Evolutionary conservation across 495 filamentous ascomycete genomes (phyloP).

Genomic region (Hypoxylon fragiforme): DNA sequence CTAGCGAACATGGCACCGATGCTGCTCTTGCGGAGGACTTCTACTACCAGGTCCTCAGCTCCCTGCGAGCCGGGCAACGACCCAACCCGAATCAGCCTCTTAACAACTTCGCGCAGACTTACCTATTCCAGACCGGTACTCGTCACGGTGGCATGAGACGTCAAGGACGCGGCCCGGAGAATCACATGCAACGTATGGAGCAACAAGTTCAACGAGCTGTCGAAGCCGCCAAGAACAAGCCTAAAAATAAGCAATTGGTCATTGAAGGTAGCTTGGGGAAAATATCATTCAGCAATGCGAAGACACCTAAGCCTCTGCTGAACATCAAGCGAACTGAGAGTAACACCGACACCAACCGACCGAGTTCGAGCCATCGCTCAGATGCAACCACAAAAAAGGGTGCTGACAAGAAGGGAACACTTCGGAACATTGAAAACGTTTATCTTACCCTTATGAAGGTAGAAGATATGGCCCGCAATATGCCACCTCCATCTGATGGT

Average conservation of each 20-base stretch:
- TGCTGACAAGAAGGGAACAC: conserved; percentile 77
- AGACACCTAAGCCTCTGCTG: conserved; percentile 89
- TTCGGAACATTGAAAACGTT: conserved; percentile 82
- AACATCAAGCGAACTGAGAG: conserved; percentile 92
- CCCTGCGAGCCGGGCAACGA: conserved; percentile 84
- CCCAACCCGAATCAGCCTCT: conserved; percentile 88
- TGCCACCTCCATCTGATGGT: conserved; percentile 68
- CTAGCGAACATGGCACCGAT: conserved; percentile 77
- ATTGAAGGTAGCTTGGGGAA: conserved; percentile 98
- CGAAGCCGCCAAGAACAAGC: conserved; percentile 93
- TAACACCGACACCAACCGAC: conserved; percentile 52
- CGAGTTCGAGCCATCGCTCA: conserved; percentile 54
- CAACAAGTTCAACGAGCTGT: conserved; percentile 97
- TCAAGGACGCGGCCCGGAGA: conserved; percentile 79
- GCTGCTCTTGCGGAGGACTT: conserved; percentile 87
- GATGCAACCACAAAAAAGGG: conserved; percentile 48
- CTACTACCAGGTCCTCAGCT: conserved; percentile 96
- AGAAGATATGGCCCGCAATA: conserved; percentile 91
- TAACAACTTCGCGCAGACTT: conserved; percentile 96
- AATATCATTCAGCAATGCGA: conserved; percentile 98
- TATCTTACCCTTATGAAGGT: conserved; percentile 87
- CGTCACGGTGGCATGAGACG: conserved; percentile 71
- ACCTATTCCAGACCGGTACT: conserved; percentile 88
- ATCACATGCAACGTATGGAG: conserved; percentile 98
- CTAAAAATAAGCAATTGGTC: conserved; percentile 97